Conservation (phyloP, 176 grass and related monocot genomes). For the Chrysopogon serrulatus region DNA sequence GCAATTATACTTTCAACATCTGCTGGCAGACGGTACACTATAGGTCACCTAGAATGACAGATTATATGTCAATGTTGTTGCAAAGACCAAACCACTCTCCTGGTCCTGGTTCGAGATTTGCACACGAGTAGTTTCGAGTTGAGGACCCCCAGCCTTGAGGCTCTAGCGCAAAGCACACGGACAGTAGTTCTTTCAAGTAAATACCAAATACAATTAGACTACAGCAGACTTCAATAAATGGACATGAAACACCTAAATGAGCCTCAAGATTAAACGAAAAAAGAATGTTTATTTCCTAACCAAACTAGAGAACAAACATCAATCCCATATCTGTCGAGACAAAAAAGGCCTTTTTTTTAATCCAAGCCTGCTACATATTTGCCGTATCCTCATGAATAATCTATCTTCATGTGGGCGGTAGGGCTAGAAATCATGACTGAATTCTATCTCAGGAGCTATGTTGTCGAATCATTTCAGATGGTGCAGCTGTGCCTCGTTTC, state of each 20-base stretch:
- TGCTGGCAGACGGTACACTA: no score
- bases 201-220: constrained; percentile 4
- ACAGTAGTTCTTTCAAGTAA: constrained; percentile 29
- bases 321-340: constrained; percentile 28
- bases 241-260: constrained; percentile 23
- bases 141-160: constrained; percentile 18
- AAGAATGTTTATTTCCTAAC: constrained; percentile 53
- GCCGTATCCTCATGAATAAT: constrained; percentile 36
- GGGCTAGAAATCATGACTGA: constrained; percentile 8
- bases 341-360: constrained; percentile 18
- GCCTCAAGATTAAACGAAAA: constrained; percentile 6
- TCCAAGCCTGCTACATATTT: constrained; percentile 34
- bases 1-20: no score
- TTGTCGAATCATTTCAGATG: constrained; percentile 9
- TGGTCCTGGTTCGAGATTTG: background rate
- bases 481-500: constrained; percentile 38
- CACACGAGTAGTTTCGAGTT: background rate
- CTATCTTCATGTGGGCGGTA: constrained; percentile 34
- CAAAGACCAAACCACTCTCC: background rate
- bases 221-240: constrained; percentile 19
- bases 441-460: constrained; percentile 12
- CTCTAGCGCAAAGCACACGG: background rate
- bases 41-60: no score
- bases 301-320: constrained; percentile 38
- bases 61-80: background rate